These are phyloP conservation scores for Cladophialophora bantiana DNA, from an alignment of 2,329 filamentous ascomycete genomes.

Conservation along the genomic window DNA sequence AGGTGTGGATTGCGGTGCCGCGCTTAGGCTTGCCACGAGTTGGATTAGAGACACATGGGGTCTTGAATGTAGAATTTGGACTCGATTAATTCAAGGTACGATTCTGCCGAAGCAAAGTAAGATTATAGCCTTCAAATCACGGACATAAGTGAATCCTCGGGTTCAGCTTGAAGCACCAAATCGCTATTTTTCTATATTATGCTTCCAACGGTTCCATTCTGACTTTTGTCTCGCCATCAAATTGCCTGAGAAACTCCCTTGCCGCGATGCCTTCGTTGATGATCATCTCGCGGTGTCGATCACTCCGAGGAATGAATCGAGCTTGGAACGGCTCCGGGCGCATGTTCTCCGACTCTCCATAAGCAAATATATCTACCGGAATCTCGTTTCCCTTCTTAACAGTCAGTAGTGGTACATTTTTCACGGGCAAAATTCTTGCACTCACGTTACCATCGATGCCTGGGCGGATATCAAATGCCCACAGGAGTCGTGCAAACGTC, in stretches of 20 bases:
- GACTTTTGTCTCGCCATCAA: conserved; percentile 26
- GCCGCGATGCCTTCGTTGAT: conserved; percentile 10
- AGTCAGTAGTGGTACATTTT: not conserved
- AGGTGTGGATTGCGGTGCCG: too few relatives aligned
- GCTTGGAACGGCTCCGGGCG: conserved; percentile 28
- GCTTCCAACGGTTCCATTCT: conserved; percentile 16
- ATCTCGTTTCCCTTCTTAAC: conserved; percentile 20
- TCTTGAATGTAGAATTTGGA: too few relatives aligned
- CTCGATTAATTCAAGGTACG: too few relatives aligned
- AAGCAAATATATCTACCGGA: conserved; percentile 26
- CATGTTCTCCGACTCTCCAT: conserved; percentile 26
- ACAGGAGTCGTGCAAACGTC: conserved; percentile 63
- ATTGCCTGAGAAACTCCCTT: conserved; percentile 17
- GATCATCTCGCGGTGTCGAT: conserved; percentile 6
- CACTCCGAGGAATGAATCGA: conserved; percentile 25
- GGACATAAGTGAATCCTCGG: not conserved
- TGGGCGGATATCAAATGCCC: conserved; percentile 62
- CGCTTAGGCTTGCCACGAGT: too few relatives aligned
- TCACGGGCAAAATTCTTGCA: not conserved
- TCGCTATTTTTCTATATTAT: not conserved
- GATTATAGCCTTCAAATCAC: too few relatives aligned
- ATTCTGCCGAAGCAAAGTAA: too few relatives aligned
- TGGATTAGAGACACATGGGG: too few relatives aligned
- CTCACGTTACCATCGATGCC: conserved; percentile 45
- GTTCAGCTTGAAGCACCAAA: not conserved